phyloP scores from a whole-genome alignment of 441 rosid genomes.

The Erodium texanum region DNA sequence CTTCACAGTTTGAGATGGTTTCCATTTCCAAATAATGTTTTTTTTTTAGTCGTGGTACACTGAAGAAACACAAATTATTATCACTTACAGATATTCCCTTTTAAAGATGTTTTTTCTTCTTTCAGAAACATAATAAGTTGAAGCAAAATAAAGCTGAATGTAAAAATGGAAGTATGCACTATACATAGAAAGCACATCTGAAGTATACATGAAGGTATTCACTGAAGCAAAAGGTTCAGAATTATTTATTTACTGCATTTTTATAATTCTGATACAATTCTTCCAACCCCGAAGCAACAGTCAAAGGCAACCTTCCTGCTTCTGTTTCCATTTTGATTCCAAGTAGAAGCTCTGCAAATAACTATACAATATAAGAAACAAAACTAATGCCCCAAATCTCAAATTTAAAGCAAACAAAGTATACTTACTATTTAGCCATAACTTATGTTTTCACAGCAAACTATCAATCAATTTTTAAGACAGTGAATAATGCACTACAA shows the following conservation, averaged over 20 bases:
- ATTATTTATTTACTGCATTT: slow-evolving; percentile 61
- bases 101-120: not conserved
- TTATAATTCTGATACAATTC: slow-evolving; percentile 77
- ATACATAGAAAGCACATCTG: slow-evolving; percentile 6
- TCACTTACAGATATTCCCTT: not conserved
- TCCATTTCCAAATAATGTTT: not conserved
- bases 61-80: not conserved
- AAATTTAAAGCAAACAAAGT: not conserved
- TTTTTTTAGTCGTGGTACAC: not conserved
- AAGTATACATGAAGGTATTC: slow-evolving; percentile 17
- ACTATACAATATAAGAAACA: slow-evolving; percentile 20
- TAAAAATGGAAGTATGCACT: not conserved
- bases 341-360: slow-evolving; percentile 60
- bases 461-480: not conserved
- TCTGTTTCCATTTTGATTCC: slow-evolving; percentile 66
- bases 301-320: slow-evolving; percentile 63
- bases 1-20: not conserved
- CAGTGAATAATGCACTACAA: not conserved
- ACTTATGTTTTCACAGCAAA: not conserved
- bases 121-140: not conserved
- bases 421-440: not conserved
- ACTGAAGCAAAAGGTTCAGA: slow-evolving; percentile 27
- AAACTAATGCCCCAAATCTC: slow-evolving; percentile 7
- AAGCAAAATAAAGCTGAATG: slow-evolving; percentile 2
- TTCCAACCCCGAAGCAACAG: slow-evolving; percentile 78